Base-by-base conservation (phyloP, 257 asterid species). In the Capsicum pubescens region DNA sequence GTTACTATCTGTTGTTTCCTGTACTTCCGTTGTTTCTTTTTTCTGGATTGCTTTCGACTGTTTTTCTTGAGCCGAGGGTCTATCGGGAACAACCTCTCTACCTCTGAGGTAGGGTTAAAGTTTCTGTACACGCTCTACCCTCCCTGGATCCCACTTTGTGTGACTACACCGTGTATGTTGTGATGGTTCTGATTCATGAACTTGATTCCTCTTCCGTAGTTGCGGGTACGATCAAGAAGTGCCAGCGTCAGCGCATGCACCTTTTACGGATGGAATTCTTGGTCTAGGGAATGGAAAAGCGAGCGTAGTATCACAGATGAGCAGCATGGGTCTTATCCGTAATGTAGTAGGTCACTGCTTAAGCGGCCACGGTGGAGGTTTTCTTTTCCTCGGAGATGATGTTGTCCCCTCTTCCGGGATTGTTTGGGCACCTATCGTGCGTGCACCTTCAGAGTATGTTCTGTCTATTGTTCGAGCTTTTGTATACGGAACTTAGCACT, bases 211-310 rank as follows among this genome's bases (percentile, higher is more conserved):
- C 44, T 52, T 86, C 50, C 88, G 82, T 85, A 96, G 99, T 85
- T 94, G 98, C 76, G 98, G 99, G 68, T 96, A 96, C 88, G 84
- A 91, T 86, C 99, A 96, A 90, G 93, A 92, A 90, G 89, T 92
- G 85, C 88, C 86, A 36, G 92, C 89, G 87, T 46, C 90, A 17
- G 39, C 84, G 50, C 88, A 88, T 85, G 86, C 88, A 61, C 94
- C 97, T 77, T 93, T 35, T 83, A 89, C 97, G 0, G 99, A 96
- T 81, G 99, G 98, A 83, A 95, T 96, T 81, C 98, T 96, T 48
- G 99, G 99, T 82, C 98, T 94, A 55, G 98, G 99, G 67, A 67
- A 74, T 13, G 99, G 98, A 59, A 91, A 93, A 80, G 89, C 97
- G 32, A 94, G 97, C 90, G 87, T 96, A 87, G 58, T 92, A 70